Evolutionary conservation across 352 stramenopile genomes (phyloP).

Genomic region (Halophytophthora batemanensis): DNA sequence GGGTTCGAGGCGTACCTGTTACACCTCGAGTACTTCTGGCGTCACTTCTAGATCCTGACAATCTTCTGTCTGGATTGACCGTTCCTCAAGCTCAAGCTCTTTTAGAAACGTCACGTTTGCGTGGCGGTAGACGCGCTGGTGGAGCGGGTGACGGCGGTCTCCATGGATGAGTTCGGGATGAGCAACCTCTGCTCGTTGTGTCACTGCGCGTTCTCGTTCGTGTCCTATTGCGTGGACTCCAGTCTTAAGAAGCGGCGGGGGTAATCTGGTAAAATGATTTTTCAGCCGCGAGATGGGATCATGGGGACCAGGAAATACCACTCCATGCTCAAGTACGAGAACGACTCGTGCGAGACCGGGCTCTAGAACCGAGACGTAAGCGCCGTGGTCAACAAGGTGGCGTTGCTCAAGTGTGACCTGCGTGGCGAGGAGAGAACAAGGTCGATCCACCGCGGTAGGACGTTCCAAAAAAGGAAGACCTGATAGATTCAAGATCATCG

Average conservation of each 20-base stretch:
- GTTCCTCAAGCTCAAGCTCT: constrained; percentile 11
- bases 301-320: not conserved
- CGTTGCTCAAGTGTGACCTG: not conserved
- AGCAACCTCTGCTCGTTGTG: constrained; percentile 13
- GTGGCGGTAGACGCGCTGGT: constrained; percentile 5
- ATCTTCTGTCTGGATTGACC: constrained; percentile 1
- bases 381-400: constrained; percentile 1
- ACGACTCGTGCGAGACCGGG: not conserved
- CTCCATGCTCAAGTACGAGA: not conserved
- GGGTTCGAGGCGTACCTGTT: constrained; percentile 4
- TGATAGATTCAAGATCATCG: too few relatives aligned
- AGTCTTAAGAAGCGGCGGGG: constrained; percentile 1
- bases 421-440: not conserved
- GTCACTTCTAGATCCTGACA: constrained; percentile 2
- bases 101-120: not conserved
- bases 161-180: constrained; percentile 14
- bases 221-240: constrained; percentile 2
- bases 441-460: too few relatives aligned
- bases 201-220: constrained; percentile 3
- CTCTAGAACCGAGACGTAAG: constrained; percentile 5
- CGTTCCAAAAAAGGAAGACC: too few relatives aligned
- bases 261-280: not conserved
- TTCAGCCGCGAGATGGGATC: not conserved
- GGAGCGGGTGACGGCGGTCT: constrained; percentile 4
- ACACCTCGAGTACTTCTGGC: constrained; percentile 15